A percentile compares a stretch with the other conserved stretches of the same genome.
Evolutionary conservation across 2,329 filamentous ascomycete genomes (phyloP).

Genomic region (Neospermospora avenae): DNA sequence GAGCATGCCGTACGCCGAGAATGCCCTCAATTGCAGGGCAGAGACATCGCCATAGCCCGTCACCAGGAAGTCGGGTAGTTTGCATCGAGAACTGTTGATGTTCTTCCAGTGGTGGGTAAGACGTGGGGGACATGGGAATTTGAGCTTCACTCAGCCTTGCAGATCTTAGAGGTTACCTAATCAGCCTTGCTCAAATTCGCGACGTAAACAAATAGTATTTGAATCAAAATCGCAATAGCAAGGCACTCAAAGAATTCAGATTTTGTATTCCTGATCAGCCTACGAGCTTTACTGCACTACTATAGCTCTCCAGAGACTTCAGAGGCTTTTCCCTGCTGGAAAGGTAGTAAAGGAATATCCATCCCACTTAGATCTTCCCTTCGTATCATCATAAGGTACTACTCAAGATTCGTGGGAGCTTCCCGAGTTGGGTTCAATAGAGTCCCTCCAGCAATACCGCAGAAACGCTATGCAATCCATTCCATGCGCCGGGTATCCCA

Average conservation of each 20-base stretch:
- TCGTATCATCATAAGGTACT: background rate
- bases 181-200: background rate
- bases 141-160: slow-evolving; percentile 12
- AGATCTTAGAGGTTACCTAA: slow-evolving; percentile 6
- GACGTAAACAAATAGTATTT: too few species aligned
- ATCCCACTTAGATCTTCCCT: background rate
- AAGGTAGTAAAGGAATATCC: background rate
- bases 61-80: slow-evolving; percentile 39
- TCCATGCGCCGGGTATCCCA: slow-evolving; percentile 8
- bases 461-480: slow-evolving; percentile 2
- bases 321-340: too few species aligned
- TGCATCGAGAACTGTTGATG: slow-evolving; percentile 31
- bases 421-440: too few species aligned
- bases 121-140: background rate
- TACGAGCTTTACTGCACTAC: background rate
- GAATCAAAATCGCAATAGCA: too few species aligned
- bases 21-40: slow-evolving; percentile 52
- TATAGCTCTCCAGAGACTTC: too few species aligned
- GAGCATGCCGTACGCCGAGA: slow-evolving; percentile 33
- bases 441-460: background rate
- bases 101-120: background rate
- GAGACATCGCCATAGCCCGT: slow-evolving; percentile 63
- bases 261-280: background rate
- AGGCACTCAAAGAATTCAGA: background rate
- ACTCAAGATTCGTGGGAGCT: background rate